Evolutionary conservation across 2,329 filamentous ascomycete species (phyloP), one percentile per base, ranked within the genome.

Genomic region (Dryadomyces sulphureus): DNA sequence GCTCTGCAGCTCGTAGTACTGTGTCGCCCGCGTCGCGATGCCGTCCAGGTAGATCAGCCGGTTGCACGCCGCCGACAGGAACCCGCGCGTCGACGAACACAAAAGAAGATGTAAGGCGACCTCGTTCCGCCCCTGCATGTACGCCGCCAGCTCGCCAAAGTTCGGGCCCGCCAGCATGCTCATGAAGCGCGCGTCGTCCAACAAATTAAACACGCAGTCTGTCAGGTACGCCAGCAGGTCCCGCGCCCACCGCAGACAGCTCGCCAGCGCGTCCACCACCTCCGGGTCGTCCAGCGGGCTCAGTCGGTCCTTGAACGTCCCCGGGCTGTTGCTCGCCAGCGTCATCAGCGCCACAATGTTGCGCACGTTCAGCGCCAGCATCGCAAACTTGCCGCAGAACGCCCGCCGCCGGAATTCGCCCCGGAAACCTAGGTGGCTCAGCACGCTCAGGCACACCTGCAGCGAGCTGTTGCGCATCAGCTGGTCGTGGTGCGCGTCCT

Each of bases 221-320:
- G 67, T 65, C 11, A 81, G 59, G 74, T 77, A 81, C 2, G 72
- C 67, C 40, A 81, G 61, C 14, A 93, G 67, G 49, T 90, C 81
- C 32, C 88, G 68, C 0, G 77, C 76, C 89, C 89, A 95, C 56
- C 75, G 80, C 4, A 83, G 77, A 46, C 87, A 82, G 20, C 85
- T 84, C 5, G 80, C 73, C 11, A 93, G 66, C 39, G 80, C 75
- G 36, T 79, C 75, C 2, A 90, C 74, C 12, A 86, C 77, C 57
- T 90, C 85, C 78, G 73, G 72, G 56, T 86, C 81, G 53, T 84
- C 77, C 17, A 81, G 63, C 0, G 76, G 76, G 30, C 65, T 75
- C 32, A 71, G 63, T 52, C 71, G 73, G 39, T 74, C 72, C 53
- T 75, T 73, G 19, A 73, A 68, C 5, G 63, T 62, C 35, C 69